Evolutionary conservation across 495 filamentous ascomycete genomes (phyloP).

Genomic region (Trichoderma reesei): DNA sequence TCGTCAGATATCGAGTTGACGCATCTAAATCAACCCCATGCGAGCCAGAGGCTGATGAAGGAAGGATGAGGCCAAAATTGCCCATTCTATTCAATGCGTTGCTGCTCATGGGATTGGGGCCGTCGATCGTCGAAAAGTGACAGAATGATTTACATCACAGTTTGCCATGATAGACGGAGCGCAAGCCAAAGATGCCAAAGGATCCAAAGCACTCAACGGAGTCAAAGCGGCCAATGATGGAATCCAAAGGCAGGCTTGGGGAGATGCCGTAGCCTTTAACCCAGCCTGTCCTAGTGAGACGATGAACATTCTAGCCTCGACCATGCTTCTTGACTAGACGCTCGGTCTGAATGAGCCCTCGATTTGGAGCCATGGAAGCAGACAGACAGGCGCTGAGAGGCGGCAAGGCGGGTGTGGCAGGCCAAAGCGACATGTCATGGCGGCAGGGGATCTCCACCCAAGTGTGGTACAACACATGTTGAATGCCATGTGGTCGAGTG

Average conservation of each 20-base stretch:
- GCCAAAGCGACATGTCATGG: constrained; percentile 2
- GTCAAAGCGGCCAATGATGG: too few relatives aligned
- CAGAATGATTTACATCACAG: background rate
- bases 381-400: background rate
- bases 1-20: background rate
- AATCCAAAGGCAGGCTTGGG: background rate
- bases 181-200: background rate
- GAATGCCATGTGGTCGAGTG: constrained; percentile 5
- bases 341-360: background rate
- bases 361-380: background rate
- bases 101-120: background rate
- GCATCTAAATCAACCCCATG: background rate
- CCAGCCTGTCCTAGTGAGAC: background rate
- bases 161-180: background rate
- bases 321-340: background rate
- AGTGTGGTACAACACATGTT: background rate
- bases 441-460: background rate
- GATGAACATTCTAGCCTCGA: background rate
- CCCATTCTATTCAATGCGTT: background rate
- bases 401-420: background rate
- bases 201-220: background rate
- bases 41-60: background rate
- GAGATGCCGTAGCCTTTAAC: background rate
- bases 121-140: background rate
- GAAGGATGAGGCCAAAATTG: background rate